A percentile compares a stretch with the other conserved stretches of the same genome.
phyloP scores from a whole-genome alignment of 495 filamentous ascomycete species.

The Penicillium bovifimosum region DNA sequence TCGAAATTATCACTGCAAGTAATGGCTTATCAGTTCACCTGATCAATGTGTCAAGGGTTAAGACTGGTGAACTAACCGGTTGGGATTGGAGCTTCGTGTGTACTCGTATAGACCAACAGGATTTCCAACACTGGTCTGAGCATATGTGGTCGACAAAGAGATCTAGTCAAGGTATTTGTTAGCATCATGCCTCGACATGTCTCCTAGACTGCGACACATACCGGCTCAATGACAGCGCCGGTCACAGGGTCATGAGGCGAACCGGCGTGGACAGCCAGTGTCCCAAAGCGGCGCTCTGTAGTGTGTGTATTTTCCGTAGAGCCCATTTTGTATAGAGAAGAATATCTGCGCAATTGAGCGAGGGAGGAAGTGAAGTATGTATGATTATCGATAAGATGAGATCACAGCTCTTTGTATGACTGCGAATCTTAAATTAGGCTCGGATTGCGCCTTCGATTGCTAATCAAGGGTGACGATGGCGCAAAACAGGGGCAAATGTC shows the following conservation, averaged over 20 bases:
- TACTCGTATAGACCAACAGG: slow-evolving; percentile 89
- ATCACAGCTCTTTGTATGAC: slow-evolving; percentile 18
- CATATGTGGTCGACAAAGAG: slow-evolving; percentile 91
- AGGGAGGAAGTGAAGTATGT: slow-evolving; percentile 3
- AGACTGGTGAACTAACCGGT: slow-evolving; percentile 49
- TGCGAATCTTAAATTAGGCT: neutral
- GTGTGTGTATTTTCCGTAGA: slow-evolving; percentile 27
- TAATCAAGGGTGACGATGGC: slow-evolving; percentile 7
- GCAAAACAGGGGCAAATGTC: neutral
- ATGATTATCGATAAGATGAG: slow-evolving; percentile 17
- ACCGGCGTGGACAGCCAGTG: slow-evolving; percentile 89
- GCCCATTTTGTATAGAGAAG: slow-evolving; percentile 18
- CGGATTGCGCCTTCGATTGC: slow-evolving; percentile 6
- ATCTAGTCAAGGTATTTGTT: slow-evolving; percentile 49
- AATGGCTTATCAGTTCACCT: neutral
- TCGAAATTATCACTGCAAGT: slow-evolving; percentile 74
- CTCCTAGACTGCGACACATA: slow-evolving; percentile 26
- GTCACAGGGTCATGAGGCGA: slow-evolving; percentile 83
- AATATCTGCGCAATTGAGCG: slow-evolving; percentile 6
- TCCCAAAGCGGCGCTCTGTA: slow-evolving; percentile 68
- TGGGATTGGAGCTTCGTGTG: slow-evolving; percentile 85
- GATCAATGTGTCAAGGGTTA: neutral
- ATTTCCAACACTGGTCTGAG: slow-evolving; percentile 75
- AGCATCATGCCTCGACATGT: neutral
- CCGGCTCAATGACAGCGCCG: slow-evolving; percentile 88